Evolutionary conservation across 306 rosid species (phyloP), one percentile per base, ranked within the genome.

Genomic region (Cicer yamashitae): DNA sequence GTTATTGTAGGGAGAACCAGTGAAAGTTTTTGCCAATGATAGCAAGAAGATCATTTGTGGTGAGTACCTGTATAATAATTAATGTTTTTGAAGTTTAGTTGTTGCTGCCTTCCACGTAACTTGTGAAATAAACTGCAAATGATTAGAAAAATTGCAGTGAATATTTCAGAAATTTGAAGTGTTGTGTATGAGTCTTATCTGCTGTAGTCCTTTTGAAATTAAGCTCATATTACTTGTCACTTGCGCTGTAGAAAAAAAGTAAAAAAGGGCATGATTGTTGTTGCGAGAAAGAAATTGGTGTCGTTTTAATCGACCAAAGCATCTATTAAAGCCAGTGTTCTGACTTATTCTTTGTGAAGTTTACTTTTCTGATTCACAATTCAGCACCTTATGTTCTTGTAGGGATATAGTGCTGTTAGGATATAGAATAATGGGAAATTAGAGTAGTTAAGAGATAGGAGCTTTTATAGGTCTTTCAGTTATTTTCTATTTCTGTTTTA

Each of bases 1-100:
- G 66, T 79, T 51, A 74, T 75, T 84, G 79, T 84, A 94, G 98
- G 98, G 98, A 64, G 98, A 91, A 82, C 96, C 91, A 84, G 97
- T 88, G 71, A 92, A 80, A 80, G 96, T 94, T 78, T 91, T 88
- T 78, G 93, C 96, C 20, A 94, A 94, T 79, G 94, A 86, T 37
- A 81, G 67, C 77, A 84, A 77, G 83, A 94, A 90, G 87, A 91
- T 94, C 41, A 64, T 77, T 74, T 91, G 93, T 81, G 98, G 98
- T 94, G 77, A 84, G 97, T 86, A 64, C 48, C 40, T 73, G 30
- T 77, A 22, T 64, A 37, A 13, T 20, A 64, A 48, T 77, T 70
- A 14, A 73, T 73, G 56, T 45, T 66, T 77, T 45, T 18, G 62
- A 73, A 46, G 40, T 61, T 73, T 44, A 17, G 56, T 48, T 46